Percentiles rank a stretch among this genome's conserved stretches.
These are phyloP conservation scores for Arthrobotrys conoides DNA, from an alignment of 2,329 filamentous ascomycete species.

Conservation along the genomic window DNA sequence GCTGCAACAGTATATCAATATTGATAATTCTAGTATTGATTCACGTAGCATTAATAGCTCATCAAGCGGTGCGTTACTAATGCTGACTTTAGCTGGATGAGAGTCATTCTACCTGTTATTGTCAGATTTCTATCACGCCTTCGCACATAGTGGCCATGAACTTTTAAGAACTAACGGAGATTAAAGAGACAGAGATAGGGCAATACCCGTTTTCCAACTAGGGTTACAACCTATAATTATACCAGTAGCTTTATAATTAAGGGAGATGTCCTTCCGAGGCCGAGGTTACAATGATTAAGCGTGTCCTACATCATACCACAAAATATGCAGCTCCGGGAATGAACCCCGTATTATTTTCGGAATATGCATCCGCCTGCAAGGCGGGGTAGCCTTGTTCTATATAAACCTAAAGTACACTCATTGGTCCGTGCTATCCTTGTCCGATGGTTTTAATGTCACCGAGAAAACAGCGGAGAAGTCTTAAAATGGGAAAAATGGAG, in stretches of 20 bases:
- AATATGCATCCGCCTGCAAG: slow-evolving; percentile 30
- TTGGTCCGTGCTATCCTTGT: slow-evolving; percentile 15
- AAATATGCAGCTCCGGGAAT: slow-evolving; percentile 6
- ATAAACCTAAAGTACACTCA: slow-evolving; percentile 8
- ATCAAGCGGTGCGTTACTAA: background rate
- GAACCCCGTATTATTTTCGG: slow-evolving; percentile 29
- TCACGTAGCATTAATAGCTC: slow-evolving; percentile 7
- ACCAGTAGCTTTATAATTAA: background rate
- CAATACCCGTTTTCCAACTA: background rate
- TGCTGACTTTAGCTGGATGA: no score
- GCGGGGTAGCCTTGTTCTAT: background rate
- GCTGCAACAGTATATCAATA: background rate
- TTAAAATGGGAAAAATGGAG: background rate
- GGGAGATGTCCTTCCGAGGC: slow-evolving; percentile 10
- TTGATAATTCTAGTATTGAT: background rate
- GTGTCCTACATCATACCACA: slow-evolving; percentile 13
- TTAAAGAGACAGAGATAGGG: background rate
- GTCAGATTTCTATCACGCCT: background rate
- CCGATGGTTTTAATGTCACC: background rate
- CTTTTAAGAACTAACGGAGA: background rate
- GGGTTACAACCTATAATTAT: background rate
- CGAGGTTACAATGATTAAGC: slow-evolving; percentile 4
- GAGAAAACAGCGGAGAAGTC: background rate
- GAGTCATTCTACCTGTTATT: background rate
- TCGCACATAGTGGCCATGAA: background rate